These are phyloP conservation scores for Cystobasidium onofrii DNA, from an alignment of 768 basidiomycete genomes.

Conservation along the genomic window DNA sequence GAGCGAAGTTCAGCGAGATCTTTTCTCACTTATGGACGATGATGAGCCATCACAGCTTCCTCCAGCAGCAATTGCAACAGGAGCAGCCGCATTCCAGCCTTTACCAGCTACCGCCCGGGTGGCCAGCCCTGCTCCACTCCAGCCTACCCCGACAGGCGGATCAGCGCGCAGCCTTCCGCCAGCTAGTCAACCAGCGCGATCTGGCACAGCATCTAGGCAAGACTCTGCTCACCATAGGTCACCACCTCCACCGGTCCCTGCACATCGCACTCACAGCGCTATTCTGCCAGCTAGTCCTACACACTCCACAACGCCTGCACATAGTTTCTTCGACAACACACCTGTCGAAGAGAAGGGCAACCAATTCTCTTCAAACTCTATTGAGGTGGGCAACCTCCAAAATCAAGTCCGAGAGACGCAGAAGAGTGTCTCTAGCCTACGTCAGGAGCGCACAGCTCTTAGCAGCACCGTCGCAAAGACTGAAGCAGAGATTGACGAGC, in stretches of 20 bases:
- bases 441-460: slow-evolving; percentile 58
- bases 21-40: slow-evolving; percentile 53
- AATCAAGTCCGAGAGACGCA: slow-evolving; percentile 77
- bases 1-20: slow-evolving; percentile 35
- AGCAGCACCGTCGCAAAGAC: slow-evolving; percentile 62
- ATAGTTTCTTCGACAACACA: slow-evolving; percentile 36
- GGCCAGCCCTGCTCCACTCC: slow-evolving; percentile 14
- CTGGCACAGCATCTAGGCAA: slow-evolving; percentile 18
- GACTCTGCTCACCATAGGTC: slow-evolving; percentile 13
- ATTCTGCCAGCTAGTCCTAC: neutral
- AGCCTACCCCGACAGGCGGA: slow-evolving; percentile 28
- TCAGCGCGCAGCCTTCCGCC: slow-evolving; percentile 27
- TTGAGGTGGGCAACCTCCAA: slow-evolving; percentile 76
- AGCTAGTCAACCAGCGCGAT: slow-evolving; percentile 30
- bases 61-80: slow-evolving; percentile 14
- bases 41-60: slow-evolving; percentile 47
- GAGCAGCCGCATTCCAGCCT: slow-evolving; percentile 11
- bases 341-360: neutral
- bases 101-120: slow-evolving; percentile 1
- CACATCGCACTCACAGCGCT: neutral
- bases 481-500: slow-evolving; percentile 63
- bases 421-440: slow-evolving; percentile 59
- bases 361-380: slow-evolving; percentile 42
- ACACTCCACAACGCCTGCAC: neutral
- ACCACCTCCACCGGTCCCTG: slow-evolving; percentile 1